Evolutionary conservation across 2,329 filamentous ascomycete species (phyloP).

Genomic region (Fusarium protoensiforme): DNA sequence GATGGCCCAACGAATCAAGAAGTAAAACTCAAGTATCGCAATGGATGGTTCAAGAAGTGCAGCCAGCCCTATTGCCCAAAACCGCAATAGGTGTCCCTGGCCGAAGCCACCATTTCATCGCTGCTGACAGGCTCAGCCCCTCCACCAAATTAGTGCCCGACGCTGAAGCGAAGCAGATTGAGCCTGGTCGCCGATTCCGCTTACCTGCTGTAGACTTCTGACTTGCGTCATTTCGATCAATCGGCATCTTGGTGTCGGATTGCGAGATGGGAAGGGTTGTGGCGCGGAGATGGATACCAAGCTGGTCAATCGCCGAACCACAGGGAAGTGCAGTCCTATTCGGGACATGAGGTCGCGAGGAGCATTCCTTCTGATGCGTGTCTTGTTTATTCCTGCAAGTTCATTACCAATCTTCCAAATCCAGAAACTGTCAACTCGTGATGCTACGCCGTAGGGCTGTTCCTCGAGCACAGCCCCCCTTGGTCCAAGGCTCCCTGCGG

Average conservation of each 20-base stretch:
- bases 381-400: background rate
- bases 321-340: background rate
- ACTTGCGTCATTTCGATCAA: background rate
- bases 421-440: background rate
- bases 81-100: background rate
- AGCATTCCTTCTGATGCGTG: background rate
- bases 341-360: background rate
- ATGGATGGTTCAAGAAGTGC: background rate
- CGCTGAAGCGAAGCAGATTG: background rate
- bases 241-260: background rate
- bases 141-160: background rate
- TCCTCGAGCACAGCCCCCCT: background rate
- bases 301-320: background rate
- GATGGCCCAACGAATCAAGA: background rate
- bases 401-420: background rate
- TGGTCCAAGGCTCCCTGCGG: background rate
- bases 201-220: background rate
- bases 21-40: background rate
- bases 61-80: background rate
- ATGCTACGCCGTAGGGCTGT: background rate
- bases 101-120: background rate
- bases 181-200: background rate
- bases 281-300: background rate
- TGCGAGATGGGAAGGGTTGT: background rate
- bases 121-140: background rate